A percentile compares a stretch with the other conserved stretches of the same genome.
phyloP scores from a whole-genome alignment of 169 alveolate genomes.

The Plasmodium ovale region DNA sequence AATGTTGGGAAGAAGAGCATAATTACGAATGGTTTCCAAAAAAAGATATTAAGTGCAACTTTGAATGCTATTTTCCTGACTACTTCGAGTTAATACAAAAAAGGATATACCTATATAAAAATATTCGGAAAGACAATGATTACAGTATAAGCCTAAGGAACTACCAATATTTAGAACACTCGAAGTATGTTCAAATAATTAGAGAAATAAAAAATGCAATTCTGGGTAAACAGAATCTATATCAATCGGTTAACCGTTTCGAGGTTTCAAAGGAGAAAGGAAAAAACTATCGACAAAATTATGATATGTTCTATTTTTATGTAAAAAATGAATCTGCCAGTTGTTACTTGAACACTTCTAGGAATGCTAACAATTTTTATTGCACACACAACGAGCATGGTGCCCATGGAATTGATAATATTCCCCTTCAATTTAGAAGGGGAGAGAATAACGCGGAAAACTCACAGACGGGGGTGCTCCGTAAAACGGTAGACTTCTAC shows the following conservation, averaged over 20 bases:
- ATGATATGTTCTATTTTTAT: constrained; percentile 20
- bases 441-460: background rate
- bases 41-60: background rate
- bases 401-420: background rate
- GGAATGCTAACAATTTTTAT: background rate
- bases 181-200: constrained; percentile 42
- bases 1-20: background rate
- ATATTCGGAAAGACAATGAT: background rate
- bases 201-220: constrained; percentile 10
- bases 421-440: background rate
- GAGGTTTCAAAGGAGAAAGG: background rate
- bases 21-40: background rate
- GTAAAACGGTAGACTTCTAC: background rate
- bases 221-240: background rate
- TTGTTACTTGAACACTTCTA: background rate
- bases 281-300: background rate
- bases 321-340: background rate
- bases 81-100: constrained; percentile 20
- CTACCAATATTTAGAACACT: constrained; percentile 36
- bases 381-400: background rate
- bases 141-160: constrained; percentile 17
- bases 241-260: background rate
- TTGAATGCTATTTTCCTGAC: constrained; percentile 49
- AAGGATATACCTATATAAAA: constrained; percentile 26
- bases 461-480: background rate